These are phyloP conservation scores for Trapa incisa DNA, from an alignment of 345 rosid genomes.

Conservation along the genomic window DNA sequence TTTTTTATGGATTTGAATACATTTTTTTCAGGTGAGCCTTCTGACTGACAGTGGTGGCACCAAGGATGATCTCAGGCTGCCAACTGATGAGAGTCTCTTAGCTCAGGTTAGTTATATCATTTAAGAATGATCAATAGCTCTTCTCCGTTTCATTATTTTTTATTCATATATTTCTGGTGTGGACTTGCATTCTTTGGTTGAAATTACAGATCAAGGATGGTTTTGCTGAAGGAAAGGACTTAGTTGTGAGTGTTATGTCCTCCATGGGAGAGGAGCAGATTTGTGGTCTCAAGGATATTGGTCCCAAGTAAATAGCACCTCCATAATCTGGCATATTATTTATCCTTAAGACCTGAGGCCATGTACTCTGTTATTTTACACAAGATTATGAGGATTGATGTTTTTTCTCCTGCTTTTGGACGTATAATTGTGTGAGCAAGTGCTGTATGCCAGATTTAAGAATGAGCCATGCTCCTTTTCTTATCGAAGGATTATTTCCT, in stretches of 20 bases:
- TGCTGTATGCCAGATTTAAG: background rate
- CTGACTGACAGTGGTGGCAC: conserved; percentile 33
- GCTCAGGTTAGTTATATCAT: conserved; percentile 15
- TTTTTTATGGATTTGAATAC: background rate
- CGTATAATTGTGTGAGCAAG: background rate
- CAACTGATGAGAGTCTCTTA: conserved; percentile 35
- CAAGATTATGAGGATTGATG: background rate
- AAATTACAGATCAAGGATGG: conserved; percentile 32
- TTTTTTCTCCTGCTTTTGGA: background rate
- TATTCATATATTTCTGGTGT: background rate
- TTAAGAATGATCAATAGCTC: no score
- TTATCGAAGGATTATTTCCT: background rate
- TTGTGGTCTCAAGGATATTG: conserved; percentile 39
- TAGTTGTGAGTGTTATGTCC: conserved; percentile 37
- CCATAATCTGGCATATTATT: background rate
- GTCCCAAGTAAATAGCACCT: conserved; percentile 18
- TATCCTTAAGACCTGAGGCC: background rate
- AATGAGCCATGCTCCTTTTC: background rate
- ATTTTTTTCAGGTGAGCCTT: conserved; percentile 29
- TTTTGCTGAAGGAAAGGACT: conserved; percentile 35
- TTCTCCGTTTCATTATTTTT: background rate
- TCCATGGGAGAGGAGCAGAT: conserved; percentile 50
- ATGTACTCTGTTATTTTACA: background rate
- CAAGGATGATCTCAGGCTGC: conserved; percentile 42
- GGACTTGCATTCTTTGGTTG: background rate